phyloP scores from a whole-genome alignment of 163 green algal species.

The Picocystis sp. region DNA sequence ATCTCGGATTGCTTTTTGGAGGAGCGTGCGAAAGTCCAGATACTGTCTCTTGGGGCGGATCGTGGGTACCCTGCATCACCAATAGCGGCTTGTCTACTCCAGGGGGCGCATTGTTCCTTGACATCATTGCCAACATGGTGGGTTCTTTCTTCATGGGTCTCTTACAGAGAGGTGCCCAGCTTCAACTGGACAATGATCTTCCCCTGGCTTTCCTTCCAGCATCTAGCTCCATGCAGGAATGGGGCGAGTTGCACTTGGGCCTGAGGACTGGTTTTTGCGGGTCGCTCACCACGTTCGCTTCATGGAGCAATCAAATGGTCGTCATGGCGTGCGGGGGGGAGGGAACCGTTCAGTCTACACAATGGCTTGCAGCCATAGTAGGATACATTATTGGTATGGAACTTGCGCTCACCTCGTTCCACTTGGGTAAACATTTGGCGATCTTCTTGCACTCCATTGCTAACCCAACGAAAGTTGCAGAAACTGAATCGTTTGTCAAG shows the following conservation, averaged over 20 bases:
- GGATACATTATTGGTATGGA: constrained; percentile 31
- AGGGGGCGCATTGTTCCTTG: constrained; percentile 36
- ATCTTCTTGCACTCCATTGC: constrained; percentile 19
- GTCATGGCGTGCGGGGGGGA: constrained; percentile 20
- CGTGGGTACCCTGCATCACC: background rate
- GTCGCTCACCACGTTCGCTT: constrained; percentile 68
- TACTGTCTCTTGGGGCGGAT: background rate
- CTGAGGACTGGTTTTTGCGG: constrained; percentile 38
- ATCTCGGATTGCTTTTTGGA: constrained; percentile 32
- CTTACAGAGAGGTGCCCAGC: constrained; percentile 1
- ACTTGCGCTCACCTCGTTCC: constrained; percentile 23
- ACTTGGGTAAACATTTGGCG: constrained; percentile 33
- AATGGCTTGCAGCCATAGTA: constrained; percentile 17
- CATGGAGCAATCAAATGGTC: constrained; percentile 43
- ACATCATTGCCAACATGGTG: constrained; percentile 57
- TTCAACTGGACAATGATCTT: constrained; percentile 3
- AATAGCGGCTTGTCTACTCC: background rate
- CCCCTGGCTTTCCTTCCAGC: constrained; percentile 25
- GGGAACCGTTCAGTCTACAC: background rate
- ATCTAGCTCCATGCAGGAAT: constrained; percentile 22
- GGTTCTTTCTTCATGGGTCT: constrained; percentile 65
- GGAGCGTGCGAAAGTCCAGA: constrained; percentile 2
- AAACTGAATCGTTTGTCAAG: too few species aligned
- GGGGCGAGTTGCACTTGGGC: constrained; percentile 33
- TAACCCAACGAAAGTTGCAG: too few species aligned